Conservation (phyloP, 768 basidiomycete genomes). For the Baorangia bicolor region DNA sequence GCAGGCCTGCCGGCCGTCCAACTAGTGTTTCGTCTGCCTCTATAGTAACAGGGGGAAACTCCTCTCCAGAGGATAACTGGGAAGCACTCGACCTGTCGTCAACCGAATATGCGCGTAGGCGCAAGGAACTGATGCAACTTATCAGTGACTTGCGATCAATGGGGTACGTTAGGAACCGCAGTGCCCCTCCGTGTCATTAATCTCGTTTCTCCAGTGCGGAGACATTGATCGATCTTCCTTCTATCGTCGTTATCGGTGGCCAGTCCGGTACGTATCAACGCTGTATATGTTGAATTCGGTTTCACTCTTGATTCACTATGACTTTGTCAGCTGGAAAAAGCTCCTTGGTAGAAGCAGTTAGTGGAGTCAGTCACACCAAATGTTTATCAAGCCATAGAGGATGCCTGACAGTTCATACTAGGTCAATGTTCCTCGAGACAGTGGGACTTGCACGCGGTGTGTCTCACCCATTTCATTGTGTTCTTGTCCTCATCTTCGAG, state of each 20-base stretch:
- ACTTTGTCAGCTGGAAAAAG: constrained; percentile 52
- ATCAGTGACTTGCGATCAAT: constrained; percentile 38
- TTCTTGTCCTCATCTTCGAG: background rate
- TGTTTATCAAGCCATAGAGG: background rate
- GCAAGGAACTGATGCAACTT: constrained; percentile 41
- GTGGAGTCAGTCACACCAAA: constrained; percentile 39
- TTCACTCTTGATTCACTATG: background rate
- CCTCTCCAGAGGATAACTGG: constrained; percentile 15
- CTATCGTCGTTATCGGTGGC: constrained; percentile 53
- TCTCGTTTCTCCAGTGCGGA: constrained; percentile 32
- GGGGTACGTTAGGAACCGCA: constrained; percentile 32
- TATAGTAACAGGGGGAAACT: background rate
- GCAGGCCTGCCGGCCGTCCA: background rate
- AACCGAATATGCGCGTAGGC: constrained; percentile 40
- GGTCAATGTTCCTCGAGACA: constrained; percentile 62
- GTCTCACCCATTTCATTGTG: background rate
- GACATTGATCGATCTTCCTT: constrained; percentile 44
- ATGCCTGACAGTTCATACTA: constrained; percentile 19
- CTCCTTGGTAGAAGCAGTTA: constrained; percentile 57
- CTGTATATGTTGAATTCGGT: background rate
- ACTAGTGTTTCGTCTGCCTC: background rate
- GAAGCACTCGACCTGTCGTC: constrained; percentile 26
- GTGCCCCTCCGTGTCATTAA: background rate
- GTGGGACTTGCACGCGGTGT: constrained; percentile 59
- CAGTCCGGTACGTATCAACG: constrained; percentile 45